Conservation (phyloP, 345 rosid species). For the Mercurialis annua region DNA sequence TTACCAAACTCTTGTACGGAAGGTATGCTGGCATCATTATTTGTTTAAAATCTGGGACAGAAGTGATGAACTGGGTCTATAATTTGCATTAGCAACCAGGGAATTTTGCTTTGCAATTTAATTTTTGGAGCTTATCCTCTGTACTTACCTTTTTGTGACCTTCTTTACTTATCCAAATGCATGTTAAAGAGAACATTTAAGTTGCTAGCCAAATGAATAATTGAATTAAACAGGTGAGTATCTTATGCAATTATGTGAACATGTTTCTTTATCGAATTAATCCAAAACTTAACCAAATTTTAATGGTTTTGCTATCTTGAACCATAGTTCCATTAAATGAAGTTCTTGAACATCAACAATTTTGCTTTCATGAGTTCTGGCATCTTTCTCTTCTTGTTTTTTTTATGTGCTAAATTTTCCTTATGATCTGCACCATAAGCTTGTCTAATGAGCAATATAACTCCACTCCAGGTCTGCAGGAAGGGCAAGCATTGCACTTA, state of each 20-base stretch:
- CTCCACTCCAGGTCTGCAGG: slow-evolving; percentile 69
- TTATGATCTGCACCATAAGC: slow-evolving; percentile 9
- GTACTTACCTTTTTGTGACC: background rate
- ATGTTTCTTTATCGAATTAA: too few relatives aligned
- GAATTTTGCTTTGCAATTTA: background rate
- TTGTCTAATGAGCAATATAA: slow-evolving; percentile 25
- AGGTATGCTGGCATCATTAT: slow-evolving; percentile 41
- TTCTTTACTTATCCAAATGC: too few relatives aligned
- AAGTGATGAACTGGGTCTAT: background rate
- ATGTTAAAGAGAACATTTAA: too few relatives aligned
- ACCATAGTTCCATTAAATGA: too few relatives aligned
- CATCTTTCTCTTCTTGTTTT: slow-evolving; percentile 13
- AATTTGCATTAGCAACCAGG: background rate
- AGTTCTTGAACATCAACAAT: background rate
- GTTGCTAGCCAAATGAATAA: too few relatives aligned
- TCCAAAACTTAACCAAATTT: too few relatives aligned
- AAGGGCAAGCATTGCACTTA: slow-evolving; percentile 53
- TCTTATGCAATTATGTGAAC: too few relatives aligned
- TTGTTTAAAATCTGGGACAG: background rate
- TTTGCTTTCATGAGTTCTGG: slow-evolving; percentile 8
- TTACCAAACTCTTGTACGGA: slow-evolving; percentile 63
- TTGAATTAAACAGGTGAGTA: too few relatives aligned
- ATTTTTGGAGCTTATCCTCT: background rate
- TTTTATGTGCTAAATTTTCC: slow-evolving; percentile 3
- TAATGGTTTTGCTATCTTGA: too few relatives aligned